These are phyloP conservation scores for Arxiozyma bovina DNA, from an alignment of 1,139 yeast genomes.

Conservation along the genomic window DNA sequence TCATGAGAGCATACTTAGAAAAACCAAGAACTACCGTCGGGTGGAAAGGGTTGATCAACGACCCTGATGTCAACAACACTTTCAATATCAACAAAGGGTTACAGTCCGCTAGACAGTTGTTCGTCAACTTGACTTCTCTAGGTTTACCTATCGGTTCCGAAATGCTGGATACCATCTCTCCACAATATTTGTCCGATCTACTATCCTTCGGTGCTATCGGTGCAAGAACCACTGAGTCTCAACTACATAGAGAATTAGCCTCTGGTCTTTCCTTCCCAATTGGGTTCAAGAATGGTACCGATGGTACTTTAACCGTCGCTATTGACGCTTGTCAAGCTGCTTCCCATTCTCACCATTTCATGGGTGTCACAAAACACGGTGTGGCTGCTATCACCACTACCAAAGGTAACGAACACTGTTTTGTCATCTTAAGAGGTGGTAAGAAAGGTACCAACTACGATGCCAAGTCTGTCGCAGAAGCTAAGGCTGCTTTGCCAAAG, in stretches of 20 bases:
- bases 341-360: constrained; percentile 84
- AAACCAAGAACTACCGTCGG: constrained; percentile 99
- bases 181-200: constrained; percentile 84
- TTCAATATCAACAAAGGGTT: constrained; percentile 93
- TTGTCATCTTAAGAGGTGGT: constrained; percentile 92
- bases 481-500: constrained; percentile 52
- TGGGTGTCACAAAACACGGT: constrained; percentile 90
- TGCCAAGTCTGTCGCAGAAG: constrained; percentile 62
- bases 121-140: constrained; percentile 63
- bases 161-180: constrained; percentile 95
- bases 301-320: constrained; percentile 18
- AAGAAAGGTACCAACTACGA: constrained; percentile 90
- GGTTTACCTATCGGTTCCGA: constrained; percentile 89
- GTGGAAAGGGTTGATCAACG: constrained; percentile 96
- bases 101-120: constrained; percentile 78
- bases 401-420: constrained; percentile 83
- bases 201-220: constrained; percentile 95
- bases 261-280: constrained; percentile 95
- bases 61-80: constrained; percentile 91
- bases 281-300: constrained; percentile 92
- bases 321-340: constrained; percentile 87
- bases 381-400: constrained; percentile 94
- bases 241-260: constrained; percentile 90
- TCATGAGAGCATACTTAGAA: constrained; percentile 96
- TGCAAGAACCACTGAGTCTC: constrained; percentile 96